A percentile compares a stretch with the other conserved stretches of the same genome.
Conservation (phyloP, 2,329 filamentous ascomycete genomes). For the Lachnellula cervina region DNA sequence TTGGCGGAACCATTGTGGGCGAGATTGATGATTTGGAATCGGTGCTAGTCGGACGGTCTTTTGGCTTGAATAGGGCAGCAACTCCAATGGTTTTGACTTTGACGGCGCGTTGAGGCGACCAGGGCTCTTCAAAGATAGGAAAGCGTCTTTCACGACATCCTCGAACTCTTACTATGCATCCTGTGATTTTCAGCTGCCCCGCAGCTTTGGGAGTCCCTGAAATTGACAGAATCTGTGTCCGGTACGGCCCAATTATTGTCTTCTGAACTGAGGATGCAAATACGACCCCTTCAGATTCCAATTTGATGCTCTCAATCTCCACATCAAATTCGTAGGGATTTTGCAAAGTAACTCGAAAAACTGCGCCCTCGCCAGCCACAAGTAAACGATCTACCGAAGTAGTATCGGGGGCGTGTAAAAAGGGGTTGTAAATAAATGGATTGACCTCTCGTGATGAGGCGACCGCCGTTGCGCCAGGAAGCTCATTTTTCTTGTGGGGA, state of each 20-base stretch:
- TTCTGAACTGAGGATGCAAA: conserved; percentile 64
- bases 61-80: conserved; percentile 36
- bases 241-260: conserved; percentile 71
- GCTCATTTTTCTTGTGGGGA: conserved; percentile 52
- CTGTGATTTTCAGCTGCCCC: conserved; percentile 69
- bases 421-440: conserved; percentile 95
- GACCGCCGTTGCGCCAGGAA: conserved; percentile 39
- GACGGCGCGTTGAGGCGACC: conserved; percentile 62
- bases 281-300: conserved; percentile 68
- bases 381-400: conserved; percentile 60
- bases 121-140: conserved; percentile 73
- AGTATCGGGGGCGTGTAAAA: conserved; percentile 63
- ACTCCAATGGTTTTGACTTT: conserved; percentile 77
- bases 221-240: conserved; percentile 73
- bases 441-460: conserved; percentile 47
- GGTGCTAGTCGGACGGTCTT: conserved; percentile 29
- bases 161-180: conserved; percentile 72
- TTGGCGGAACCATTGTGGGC: conserved; percentile 40
- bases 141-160: conserved; percentile 81
- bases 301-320: conserved; percentile 74
- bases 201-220: conserved; percentile 60
- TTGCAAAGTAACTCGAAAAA: conserved; percentile 79
- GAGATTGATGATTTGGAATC: conserved; percentile 32
- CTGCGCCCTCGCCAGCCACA: conserved; percentile 72
- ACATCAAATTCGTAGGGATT: conserved; percentile 94